phyloP scores from a whole-genome alignment of 768 basidiomycete genomes.

The Crassisporium funariophilum region DNA sequence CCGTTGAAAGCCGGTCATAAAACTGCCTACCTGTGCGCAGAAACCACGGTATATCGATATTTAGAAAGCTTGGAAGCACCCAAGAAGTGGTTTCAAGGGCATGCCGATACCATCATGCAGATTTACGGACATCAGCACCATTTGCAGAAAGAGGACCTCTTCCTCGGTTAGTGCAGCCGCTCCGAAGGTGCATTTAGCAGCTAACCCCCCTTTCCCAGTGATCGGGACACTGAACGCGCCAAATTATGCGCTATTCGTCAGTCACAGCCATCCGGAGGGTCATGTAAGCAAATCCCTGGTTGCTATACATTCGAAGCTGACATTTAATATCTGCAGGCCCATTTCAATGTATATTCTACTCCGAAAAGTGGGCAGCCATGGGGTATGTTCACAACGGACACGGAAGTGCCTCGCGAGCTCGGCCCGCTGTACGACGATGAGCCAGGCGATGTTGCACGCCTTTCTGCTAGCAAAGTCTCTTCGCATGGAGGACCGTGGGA shows the following conservation, averaged over 20 bases:
- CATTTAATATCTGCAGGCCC: constrained; percentile 38
- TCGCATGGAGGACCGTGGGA: constrained; percentile 46
- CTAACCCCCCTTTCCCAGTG: constrained; percentile 32
- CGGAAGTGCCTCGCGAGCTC: constrained; percentile 40
- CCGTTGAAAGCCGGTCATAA: constrained; percentile 67
- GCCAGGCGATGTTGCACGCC: constrained; percentile 29
- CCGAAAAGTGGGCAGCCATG: constrained; percentile 60
- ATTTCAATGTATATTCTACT: constrained; percentile 70
- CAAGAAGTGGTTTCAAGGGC: constrained; percentile 72
- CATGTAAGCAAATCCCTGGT: constrained; percentile 29
- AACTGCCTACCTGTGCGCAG: constrained; percentile 66
- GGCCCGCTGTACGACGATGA: constrained; percentile 52
- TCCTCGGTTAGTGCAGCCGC: constrained; percentile 40
- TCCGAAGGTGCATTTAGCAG: neutral
- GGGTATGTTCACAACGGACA: constrained; percentile 72
- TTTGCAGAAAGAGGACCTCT: constrained; percentile 61
- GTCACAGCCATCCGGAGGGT: constrained; percentile 59
- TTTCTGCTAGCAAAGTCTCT: constrained; percentile 59
- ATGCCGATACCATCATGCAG: constrained; percentile 64
- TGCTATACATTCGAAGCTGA: constrained; percentile 1
- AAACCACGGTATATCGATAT: constrained; percentile 70
- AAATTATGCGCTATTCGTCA: constrained; percentile 76
- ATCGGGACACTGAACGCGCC: constrained; percentile 72
- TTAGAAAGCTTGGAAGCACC: constrained; percentile 64
- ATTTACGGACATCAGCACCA: constrained; percentile 50